Conservation (phyloP, 2,329 filamentous ascomycete genomes). For the Trematosphaeria pertusa region DNA sequence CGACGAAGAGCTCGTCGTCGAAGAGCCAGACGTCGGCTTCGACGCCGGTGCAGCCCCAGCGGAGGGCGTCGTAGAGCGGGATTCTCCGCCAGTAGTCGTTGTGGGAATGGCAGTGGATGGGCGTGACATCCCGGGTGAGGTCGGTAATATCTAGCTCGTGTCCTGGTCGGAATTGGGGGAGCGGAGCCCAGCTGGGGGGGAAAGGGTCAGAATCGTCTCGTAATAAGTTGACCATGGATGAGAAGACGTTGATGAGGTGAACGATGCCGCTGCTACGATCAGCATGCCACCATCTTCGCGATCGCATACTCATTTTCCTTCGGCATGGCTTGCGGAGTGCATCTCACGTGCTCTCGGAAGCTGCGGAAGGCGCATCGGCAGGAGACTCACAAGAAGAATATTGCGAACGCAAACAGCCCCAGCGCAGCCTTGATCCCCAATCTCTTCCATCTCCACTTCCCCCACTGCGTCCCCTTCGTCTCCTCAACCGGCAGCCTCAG, state of each 20-base stretch:
- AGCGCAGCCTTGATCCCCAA: constrained; percentile 25
- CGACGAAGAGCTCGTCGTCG: constrained; percentile 61
- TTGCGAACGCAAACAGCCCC: constrained; percentile 25
- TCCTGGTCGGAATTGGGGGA: constrained; percentile 44
- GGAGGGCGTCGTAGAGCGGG: constrained; percentile 62
- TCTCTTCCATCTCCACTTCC: constrained; percentile 25
- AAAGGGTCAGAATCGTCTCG: constrained; percentile 45
- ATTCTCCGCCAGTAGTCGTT: constrained; percentile 66
- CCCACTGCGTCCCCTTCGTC: constrained; percentile 24
- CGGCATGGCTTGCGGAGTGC: not conserved
- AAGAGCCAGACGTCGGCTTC: constrained; percentile 66
- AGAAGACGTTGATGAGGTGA: constrained; percentile 50
- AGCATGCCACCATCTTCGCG: constrained; percentile 21
- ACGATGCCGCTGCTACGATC: constrained; percentile 47
- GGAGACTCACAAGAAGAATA: constrained; percentile 44
- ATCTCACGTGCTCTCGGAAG: constrained; percentile 15
- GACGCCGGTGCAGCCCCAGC: constrained; percentile 61
- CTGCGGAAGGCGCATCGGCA: constrained; percentile 12
- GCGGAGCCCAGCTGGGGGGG: constrained; percentile 51
- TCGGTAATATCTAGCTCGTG: constrained; percentile 51
- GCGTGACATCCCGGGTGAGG: constrained; percentile 57
- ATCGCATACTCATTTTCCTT: not conserved
- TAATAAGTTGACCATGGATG: constrained; percentile 45
- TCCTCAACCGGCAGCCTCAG: constrained; percentile 23
- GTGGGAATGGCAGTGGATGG: constrained; percentile 63